Evolutionary conservation across 2,329 filamentous ascomycete species (phyloP).

Genomic region (Sporothrix dimorphospora): DNA sequence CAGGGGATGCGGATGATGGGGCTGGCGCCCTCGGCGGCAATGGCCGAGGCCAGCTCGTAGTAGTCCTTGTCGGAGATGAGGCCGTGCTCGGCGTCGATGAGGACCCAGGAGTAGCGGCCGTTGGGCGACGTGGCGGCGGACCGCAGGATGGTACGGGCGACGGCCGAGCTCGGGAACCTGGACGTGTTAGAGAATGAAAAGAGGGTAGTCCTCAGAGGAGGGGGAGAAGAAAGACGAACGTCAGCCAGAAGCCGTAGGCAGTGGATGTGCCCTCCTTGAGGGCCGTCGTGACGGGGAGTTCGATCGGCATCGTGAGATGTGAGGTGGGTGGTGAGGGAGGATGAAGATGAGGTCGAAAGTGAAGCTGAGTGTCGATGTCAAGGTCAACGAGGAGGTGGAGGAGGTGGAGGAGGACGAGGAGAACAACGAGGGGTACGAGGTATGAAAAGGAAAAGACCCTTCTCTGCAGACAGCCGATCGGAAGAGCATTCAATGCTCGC

Average conservation of each 20-base stretch:
- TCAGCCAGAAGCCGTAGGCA: slow-evolving; percentile 34
- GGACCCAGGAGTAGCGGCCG: slow-evolving; percentile 39
- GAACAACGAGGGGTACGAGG: neutral
- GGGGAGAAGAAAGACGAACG: slow-evolving; percentile 26
- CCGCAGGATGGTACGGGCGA: slow-evolving; percentile 34
- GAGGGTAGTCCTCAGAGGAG: neutral
- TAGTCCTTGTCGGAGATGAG: slow-evolving; percentile 45
- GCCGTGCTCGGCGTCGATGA: slow-evolving; percentile 46
- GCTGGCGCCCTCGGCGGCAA: slow-evolving; percentile 47
- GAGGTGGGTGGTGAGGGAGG: neutral
- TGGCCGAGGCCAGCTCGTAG: slow-evolving; percentile 42
- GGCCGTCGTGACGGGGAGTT: slow-evolving; percentile 16
- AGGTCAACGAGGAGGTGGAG: neutral
- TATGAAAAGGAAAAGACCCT: neutral
- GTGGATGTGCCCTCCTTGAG: slow-evolving; percentile 23
- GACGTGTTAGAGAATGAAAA: neutral
- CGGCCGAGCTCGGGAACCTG: slow-evolving; percentile 31
- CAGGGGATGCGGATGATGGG: slow-evolving; percentile 53
- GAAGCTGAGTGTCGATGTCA: neutral
- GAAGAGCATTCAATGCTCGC: slow-evolving; percentile 6
- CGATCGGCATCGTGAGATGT: slow-evolving; percentile 27
- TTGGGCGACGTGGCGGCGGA: slow-evolving; percentile 26
- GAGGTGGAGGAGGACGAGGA: neutral
- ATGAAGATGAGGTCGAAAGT: neutral
- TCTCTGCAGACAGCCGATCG: slow-evolving; percentile 3